phyloP scores from a whole-genome alignment of 345 rosid species.

The Populus deltoides region DNA sequence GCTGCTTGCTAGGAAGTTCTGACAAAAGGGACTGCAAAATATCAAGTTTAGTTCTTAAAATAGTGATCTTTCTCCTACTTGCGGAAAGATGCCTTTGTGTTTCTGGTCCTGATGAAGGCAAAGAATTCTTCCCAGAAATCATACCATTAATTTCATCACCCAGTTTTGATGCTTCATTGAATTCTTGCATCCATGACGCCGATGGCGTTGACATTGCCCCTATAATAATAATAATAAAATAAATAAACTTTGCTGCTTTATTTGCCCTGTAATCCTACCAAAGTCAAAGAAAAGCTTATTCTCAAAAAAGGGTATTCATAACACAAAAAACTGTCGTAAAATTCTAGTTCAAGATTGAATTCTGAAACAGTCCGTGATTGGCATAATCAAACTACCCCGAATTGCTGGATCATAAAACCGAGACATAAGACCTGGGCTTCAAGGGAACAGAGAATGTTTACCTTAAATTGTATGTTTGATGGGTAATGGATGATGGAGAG shows the following conservation, averaged over 20 bases:
- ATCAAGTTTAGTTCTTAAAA: constrained; percentile 80
- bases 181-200: constrained; percentile 84
- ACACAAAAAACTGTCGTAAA: not conserved
- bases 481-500: not conserved
- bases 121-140: constrained; percentile 62
- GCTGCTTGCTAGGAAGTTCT: constrained; percentile 68
- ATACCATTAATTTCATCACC: constrained; percentile 78
- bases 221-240: not conserved
- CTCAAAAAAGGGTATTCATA: not conserved
- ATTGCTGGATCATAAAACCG: not conserved
- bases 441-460: not conserved
- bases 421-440: not conserved
- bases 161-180: constrained; percentile 69
- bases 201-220: constrained; percentile 61
- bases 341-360: not conserved
- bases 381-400: not conserved
- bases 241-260: not conserved
- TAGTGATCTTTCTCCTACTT: constrained; percentile 81
- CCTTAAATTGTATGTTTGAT: not conserved
- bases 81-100: constrained; percentile 85
- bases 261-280: not conserved
- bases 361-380: not conserved
- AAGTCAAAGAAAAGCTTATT: not conserved
- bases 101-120: constrained; percentile 69
- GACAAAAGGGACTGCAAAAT: constrained; percentile 70